Evolutionary conservation across 2,329 filamentous ascomycete genomes (phyloP), one percentile per base, ranked within the genome.

Genomic region (Pestalotiopsis sp.): DNA sequence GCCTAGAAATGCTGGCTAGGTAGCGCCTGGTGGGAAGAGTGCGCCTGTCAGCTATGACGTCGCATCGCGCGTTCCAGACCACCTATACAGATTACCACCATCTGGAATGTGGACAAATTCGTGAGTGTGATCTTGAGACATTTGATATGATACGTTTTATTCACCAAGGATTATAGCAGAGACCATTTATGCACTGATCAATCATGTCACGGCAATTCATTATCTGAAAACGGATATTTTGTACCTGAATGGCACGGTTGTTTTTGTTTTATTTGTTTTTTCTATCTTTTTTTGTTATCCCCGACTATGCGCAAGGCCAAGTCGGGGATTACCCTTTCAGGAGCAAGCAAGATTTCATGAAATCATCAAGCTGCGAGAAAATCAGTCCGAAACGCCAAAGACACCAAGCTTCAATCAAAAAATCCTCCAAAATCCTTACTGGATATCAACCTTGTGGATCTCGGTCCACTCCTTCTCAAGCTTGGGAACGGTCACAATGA

Each of bases 401-500:
- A 56, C 20, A 27, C 25, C 57, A 59, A 59, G 27, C 23, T 59
- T 36, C 45, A 39, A 17, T 36, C 59, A n/a, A 27, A 66, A 41
- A 27, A 56, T 38, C 64, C n/a, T 31, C 39, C 31, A 31, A 14
- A 6, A 41, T 36, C 17, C 73, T 76, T 80, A 88, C 73, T 86
- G 79, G 70, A 90, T 86, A 68, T 90, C 87, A 56, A 91, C 85
- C 78, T 86, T 87, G 75, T 83, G 85, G 69, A 90, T 83, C 74
- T 90, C 87, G 73, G 89, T 91, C 83, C 89, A 90, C 72, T 89
- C 89, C 79, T 85, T 88, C 76, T 92, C 89, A 7, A 88, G 75
- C 83, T 94, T 95, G 7, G 92, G 92, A 1, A 97, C 88, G n/a
- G 88, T 90, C n/a, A 97, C 85, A 45, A 91, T 83, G 73, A 97